Evolutionary conservation across 257 asterid species (phyloP).

Genomic region (Ehretia macrophylla): DNA sequence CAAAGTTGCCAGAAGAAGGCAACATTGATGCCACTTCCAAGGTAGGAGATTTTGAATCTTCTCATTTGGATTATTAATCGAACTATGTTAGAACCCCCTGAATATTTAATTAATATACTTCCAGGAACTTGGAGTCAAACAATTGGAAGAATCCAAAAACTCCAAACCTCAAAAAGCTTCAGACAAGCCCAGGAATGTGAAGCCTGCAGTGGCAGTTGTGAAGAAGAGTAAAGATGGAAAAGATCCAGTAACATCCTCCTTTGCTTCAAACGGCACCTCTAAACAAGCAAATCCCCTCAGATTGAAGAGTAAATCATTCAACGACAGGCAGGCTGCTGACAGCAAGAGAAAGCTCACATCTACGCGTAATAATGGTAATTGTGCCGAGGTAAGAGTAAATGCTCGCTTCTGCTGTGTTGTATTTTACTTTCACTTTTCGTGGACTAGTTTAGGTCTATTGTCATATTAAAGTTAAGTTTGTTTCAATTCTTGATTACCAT

Average conservation of each 20-base stretch:
- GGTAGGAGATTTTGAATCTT: conserved; percentile 11
- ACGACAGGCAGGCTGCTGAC: conserved; percentile 22
- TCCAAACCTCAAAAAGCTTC: background rate
- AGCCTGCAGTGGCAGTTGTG: conserved; percentile 1
- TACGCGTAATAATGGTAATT: conserved; percentile 14
- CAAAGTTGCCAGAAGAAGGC: conserved; percentile 14
- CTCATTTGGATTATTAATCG: background rate
- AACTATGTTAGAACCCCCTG: background rate
- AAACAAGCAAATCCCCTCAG: conserved; percentile 16
- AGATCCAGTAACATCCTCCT: conserved; percentile 17
- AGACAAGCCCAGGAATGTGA: background rate
- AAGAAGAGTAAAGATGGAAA: conserved; percentile 17
- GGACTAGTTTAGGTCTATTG: background rate
- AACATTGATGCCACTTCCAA: conserved; percentile 13
- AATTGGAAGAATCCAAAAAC: background rate
- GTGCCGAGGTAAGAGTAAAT: conserved; percentile 20
- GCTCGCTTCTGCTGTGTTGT: background rate
- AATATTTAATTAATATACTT: background rate
- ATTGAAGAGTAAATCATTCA: conserved; percentile 30
- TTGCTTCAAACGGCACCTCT: conserved; percentile 23
- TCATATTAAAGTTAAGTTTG: conserved; percentile 1
- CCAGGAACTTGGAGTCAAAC: background rate
- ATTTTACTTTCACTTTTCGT: background rate
- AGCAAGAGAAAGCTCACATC: conserved; percentile 15
- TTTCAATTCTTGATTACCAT: conserved; percentile 3